Conservation (phyloP, 192 early-diverging fungal genomes). For the Glomus cerebriforme region DNA sequence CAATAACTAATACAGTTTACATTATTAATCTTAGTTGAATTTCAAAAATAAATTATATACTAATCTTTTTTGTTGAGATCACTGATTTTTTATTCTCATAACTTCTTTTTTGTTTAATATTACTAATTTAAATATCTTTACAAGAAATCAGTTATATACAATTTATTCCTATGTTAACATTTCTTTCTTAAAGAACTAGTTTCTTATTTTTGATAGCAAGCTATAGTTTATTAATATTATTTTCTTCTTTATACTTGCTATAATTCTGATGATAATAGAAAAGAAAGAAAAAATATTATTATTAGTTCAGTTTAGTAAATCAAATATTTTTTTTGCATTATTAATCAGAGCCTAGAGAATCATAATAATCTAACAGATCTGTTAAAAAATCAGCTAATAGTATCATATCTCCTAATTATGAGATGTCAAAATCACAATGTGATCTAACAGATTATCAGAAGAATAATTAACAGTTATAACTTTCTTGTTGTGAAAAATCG, state of each 20-base stretch:
- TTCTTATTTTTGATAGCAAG: neutral
- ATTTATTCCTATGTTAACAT: neutral
- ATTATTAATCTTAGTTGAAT: too few species aligned
- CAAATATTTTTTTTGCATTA: neutral
- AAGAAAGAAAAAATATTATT: neutral
- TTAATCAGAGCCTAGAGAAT: neutral
- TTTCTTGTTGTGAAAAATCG: neutral
- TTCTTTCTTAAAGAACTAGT: constrained; percentile 22
- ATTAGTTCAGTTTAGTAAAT: neutral
- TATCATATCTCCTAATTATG: neutral
- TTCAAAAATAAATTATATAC: too few species aligned
- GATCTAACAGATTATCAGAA: constrained; percentile 8
- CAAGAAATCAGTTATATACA: constrained; percentile 18
- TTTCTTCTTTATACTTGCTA: neutral
- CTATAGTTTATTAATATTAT: neutral
- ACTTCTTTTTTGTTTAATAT: neutral
- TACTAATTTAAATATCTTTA: neutral
- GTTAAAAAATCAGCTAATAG: neutral
- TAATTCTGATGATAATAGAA: constrained; percentile 7
- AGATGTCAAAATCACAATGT: neutral
- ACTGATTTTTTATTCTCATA: neutral
- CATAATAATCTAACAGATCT: constrained; percentile 14
- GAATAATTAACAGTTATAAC: neutral
- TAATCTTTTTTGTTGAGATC: neutral
- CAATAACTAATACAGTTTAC: too few species aligned